These are phyloP conservation scores for Melampsora abietis-canadensis DNA, from an alignment of 1,284 basidiomycete species.

Conservation along the genomic window DNA sequence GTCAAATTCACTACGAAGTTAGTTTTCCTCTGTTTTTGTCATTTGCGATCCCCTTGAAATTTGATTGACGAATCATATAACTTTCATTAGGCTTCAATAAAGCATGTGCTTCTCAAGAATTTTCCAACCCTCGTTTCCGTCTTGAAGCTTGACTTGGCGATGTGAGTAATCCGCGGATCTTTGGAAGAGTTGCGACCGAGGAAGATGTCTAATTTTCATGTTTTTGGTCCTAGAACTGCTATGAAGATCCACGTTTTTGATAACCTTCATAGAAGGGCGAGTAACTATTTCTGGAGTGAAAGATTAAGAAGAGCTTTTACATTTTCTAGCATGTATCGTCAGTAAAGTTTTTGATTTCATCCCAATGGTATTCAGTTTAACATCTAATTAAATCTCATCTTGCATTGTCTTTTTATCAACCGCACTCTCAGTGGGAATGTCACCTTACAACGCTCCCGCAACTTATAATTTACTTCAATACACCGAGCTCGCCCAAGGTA, in stretches of 20 bases:
- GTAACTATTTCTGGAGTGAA: slow-evolving; percentile 57
- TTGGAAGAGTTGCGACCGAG: not conserved
- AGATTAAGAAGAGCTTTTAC: slow-evolving; percentile 57
- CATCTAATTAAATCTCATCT: slow-evolving; percentile 30
- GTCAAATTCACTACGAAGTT: slow-evolving; percentile 42
- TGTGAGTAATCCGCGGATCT: slow-evolving; percentile 5
- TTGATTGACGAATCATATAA: not conserved
- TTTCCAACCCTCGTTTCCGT: slow-evolving; percentile 30
- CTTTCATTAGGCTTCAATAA: slow-evolving; percentile 34
- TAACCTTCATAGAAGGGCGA: slow-evolving; percentile 37
- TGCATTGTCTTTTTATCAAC: not conserved
- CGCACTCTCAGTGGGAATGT: slow-evolving; percentile 55
- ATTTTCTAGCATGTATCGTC: slow-evolving; percentile 56
- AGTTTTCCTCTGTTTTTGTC: not conserved
- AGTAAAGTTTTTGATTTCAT: slow-evolving; percentile 22
- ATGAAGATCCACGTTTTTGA: slow-evolving; percentile 41
- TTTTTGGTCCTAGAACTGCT: slow-evolving; percentile 14
- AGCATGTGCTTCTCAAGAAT: slow-evolving; percentile 40
- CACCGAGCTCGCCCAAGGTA: slow-evolving; percentile 57
- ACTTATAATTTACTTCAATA: slow-evolving; percentile 60
- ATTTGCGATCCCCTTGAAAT: not conserved
- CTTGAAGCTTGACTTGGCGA: slow-evolving; percentile 19
- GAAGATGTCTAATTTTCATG: not conserved
- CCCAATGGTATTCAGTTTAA: not conserved
- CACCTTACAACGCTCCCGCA: slow-evolving; percentile 59